Base-by-base conservation (phyloP, 345 rosid species). In the Lepidium sativum region DNA sequence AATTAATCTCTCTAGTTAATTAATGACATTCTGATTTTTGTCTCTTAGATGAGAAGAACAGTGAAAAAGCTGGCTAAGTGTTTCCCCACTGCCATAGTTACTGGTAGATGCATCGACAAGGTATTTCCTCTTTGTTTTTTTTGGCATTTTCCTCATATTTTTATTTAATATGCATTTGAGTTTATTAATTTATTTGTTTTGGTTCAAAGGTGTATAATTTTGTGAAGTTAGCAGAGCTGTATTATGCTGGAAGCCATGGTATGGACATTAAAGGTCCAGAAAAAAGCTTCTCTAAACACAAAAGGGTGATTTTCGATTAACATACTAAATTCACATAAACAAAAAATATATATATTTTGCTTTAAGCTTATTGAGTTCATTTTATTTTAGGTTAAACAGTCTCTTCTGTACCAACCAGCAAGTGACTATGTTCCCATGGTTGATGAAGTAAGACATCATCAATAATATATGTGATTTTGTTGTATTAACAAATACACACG, bases 221-320 rank as follows among this genome's bases (percentile, higher is more conserved):
- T 74, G 99, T 94, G 48, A 82, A 80, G 63, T 27, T 94, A 67
- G 82, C 88, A 10, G 99, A 82, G 75, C 79, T 90, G 62, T 94
- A 94, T 80, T 94, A 94, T 51, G 97, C 99, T 3, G 99, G 99
- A n/a, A 94, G 99, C 77, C 99, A 94, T 75, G 99, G 99, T 39
- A 94, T 94, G 99, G 99, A 94, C 96, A 94, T 94, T 40, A 86
- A 76, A 78, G 97, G 97, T 10, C 99, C 99, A 47, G 73, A 81
- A 9, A 82, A 82, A 73, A 78, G 81, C 15, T 68, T 78, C 68
- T 68, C 80, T 40, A 78, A 68, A 60, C 52, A 73, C 80, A 83
- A 72, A 70, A 80, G 79, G 78, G 97, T 84, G 20, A 59, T 35
- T 56, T 49, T n/a, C 14, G 35, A 16, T 16, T 44, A 32, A 17